Base-by-base conservation (phyloP, 2,329 filamentous ascomycete genomes). In the Graphilbum fragrans region DNA sequence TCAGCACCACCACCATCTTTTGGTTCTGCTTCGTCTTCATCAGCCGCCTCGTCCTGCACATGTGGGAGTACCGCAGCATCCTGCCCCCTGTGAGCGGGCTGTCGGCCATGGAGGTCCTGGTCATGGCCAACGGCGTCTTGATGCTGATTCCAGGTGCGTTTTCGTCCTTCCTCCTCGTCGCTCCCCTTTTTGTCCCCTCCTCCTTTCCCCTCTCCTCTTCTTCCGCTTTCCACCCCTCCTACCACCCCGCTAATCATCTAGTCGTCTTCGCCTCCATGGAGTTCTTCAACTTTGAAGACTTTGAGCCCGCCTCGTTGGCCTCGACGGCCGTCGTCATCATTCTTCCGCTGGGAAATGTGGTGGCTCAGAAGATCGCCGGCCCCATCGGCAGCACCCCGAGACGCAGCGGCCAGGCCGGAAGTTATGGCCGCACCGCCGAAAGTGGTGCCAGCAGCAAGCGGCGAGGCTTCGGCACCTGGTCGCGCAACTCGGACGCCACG, bases 21-120 rank as follows among this genome's bases (percentile, higher is more conserved):
- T 76, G 69, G 64, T 76, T 72, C 57, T 74, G 69, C 50, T 65
- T 67, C 32, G 49, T 76, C 29, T 77, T 77, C 58, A 72, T 72
- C 51, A 47, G 62, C 42, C 67, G 72, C 42, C 58, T 76, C 10
- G 53, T 67, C 38, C 49, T 58, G 18, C 72, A 76, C 50, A 60
- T 76, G 45, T 53, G 62, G 35, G 52, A 56, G 9, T 69, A 68
- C 47, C 59, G 69, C 21, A 65, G 63, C 37, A 53, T 76, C 7
- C 57, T 75, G 1, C 63, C 64, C 1, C 57, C 56, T 1, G 54
- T 61, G 4, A 57, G 57, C 38, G 55, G 61, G 0, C 51, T 76
- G 32, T 67, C 57, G 0, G 63, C 69, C 5, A 68, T 76, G 60
- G 72, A 77, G 48, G 63, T 72, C 8, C 58, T 76, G 20, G 61